Evolutionary conservation across 169 alveolate species (phyloP), one percentile per base, ranked within the genome.

Genomic region (Cryptosporidium felis): DNA sequence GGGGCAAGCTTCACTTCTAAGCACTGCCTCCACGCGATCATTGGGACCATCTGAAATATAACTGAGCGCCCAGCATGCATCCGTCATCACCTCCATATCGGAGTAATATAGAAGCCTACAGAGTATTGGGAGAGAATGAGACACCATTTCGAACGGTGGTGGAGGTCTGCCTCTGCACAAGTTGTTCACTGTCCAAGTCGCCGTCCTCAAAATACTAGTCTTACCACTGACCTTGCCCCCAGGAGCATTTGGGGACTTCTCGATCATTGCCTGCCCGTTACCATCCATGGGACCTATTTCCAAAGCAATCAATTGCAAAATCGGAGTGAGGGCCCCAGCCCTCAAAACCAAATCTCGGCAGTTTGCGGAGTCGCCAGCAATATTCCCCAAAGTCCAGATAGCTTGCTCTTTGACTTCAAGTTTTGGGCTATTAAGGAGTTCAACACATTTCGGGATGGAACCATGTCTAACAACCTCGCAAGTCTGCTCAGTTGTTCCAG

Each of bases 331-430:
- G 21, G 96, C 97, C 26, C 97, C 97, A 45, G 89, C 92, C 14
- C 92, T 91, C 45, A 96, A 65, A 14, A 95, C 97, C 44, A 93
- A 62, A 62, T 97, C 97, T 46, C 99, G 90, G 63, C 97, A 95
- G 80, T 96, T 94, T 42, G 98, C 96, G 28, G 97, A 94, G 80
- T 97, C 99, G 12, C 99, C 99, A 26, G 99, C 99, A 82, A 97
- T 97, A 93, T 97, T 97, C 23, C 99, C 99, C 53, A 97, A 88
- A 1, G 99, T 98, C 99, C 99, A 97, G 28, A 96, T 96, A 21
- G 98, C 98, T 92, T 97, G 99, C 85, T 97, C 99, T 51, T 96
- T 91, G 14, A 96, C 99, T 62, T 96, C 99, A 42, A 94, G 96
- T 80, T 93, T 89, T 3, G 97, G 97, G 38, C 97, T 93, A 66